Percentiles rank a stretch among this genome's conserved stretches.
phyloP scores from a whole-genome alignment of 768 basidiomycete species.

The Suillus lakei region DNA sequence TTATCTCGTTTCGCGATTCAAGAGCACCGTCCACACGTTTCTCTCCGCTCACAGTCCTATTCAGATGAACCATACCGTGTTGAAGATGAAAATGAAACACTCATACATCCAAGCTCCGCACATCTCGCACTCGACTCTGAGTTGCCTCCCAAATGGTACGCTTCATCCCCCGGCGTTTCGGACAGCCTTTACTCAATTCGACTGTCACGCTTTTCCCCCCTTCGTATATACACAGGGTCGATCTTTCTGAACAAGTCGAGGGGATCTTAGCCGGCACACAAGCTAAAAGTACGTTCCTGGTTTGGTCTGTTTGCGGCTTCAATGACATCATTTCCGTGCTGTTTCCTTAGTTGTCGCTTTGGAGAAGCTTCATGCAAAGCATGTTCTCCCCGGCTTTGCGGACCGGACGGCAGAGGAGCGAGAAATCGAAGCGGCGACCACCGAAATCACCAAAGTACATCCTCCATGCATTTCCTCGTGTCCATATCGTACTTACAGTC shows the following conservation, averaged over 20 bases:
- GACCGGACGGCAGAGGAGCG: conserved; percentile 93
- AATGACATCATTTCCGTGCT: conserved; percentile 16
- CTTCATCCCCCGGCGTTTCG: neutral
- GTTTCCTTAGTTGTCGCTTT: conserved; percentile 71
- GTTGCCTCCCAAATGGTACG: conserved; percentile 88
- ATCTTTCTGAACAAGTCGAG: conserved; percentile 89
- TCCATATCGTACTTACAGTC: conserved; percentile 13
- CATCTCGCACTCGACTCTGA: conserved; percentile 59
- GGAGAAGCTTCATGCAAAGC: conserved; percentile 96
- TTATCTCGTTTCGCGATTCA: conserved; percentile 92
- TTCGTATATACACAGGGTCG: conserved; percentile 67
- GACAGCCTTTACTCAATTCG: neutral
- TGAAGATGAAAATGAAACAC: conserved; percentile 64
- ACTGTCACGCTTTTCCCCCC: conserved; percentile 10
- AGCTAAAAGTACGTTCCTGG: conserved; percentile 71
- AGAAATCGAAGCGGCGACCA: conserved; percentile 87
- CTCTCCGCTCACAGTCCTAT: conserved; percentile 47
- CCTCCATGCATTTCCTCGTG: conserved; percentile 15
- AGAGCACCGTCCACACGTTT: conserved; percentile 48
- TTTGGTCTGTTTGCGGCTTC: conserved; percentile 14
- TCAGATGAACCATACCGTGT: conserved; percentile 48
- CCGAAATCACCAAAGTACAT: conserved; percentile 84
- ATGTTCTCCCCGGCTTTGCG: conserved; percentile 93
- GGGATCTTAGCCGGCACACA: conserved; percentile 70
- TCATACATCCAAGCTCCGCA: conserved; percentile 50